Evolutionary conservation across 441 rosid species (phyloP), one percentile per base, ranked within the genome.

Genomic region (Metrosideros polymorpha): DNA sequence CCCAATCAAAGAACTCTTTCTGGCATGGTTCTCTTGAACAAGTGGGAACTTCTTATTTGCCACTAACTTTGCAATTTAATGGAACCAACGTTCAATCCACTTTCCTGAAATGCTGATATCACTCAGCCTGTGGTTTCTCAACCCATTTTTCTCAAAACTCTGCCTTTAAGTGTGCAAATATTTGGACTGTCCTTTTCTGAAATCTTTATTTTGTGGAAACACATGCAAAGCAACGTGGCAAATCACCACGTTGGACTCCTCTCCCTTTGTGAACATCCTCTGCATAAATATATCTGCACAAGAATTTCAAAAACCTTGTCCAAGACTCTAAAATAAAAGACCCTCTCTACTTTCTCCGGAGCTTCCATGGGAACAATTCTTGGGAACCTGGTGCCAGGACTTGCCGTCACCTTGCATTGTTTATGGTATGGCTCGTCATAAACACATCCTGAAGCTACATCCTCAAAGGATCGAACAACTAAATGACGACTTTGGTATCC

Each of bases 341-440:
- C 45, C 52, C 50, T 42, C 27, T 84, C 43, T 63, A 63, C 76
- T 18, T 63, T 63, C 76, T 63, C 82, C 85, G 85, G 88, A 77
- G 77, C 79, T 83, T 83, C 54, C 84, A 95, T 93, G 97, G 98
- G 96, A 22, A 95, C 94, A 15, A 94, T 97, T 89, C n/a, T 91
- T 27, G 98, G 93, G 84, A 98, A 95, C 84, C 83, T 95, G 17
- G 91, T 93, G 9, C 97, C 98, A 24, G 98, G 96, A 84, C 92
- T 94, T 63, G 93, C 92, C 84, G 89, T 97, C 52, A 86, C 94
- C 82, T 83, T 95, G 61, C 98, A 95, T 82, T 97, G 99, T 76
- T 84, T 96, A 88, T 94, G 99, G 98, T n/a, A n/a, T n/a, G n/a
- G n/a, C n/a, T n/a, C n/a, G n/a, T n/a, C n/a, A n/a, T 92, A 83